Evolutionary conservation across 306 rosid species (phyloP), one percentile per base, ranked within the genome.

Genomic region (Cajanus cajan): DNA sequence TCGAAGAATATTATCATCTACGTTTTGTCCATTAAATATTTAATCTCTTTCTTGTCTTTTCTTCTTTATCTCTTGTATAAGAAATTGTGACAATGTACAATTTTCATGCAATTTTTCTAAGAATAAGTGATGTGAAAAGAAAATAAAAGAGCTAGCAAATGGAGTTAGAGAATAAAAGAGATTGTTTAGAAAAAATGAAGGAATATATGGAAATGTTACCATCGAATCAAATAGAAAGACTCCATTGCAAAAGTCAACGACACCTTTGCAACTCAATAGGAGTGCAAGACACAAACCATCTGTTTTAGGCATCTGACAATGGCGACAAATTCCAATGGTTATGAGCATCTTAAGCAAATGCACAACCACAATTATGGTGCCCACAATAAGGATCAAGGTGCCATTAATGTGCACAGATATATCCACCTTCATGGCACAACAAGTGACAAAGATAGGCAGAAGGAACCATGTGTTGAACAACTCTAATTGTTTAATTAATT

Each of bases 261-360:
- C 76, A 12, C 93, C 93, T 86, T 78, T 91, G 91, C 80, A 80
- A 62, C 88, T 68, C 78, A 91, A 61, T 76, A 87, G 52, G 75
- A 89, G 86, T 50, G 82, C 77, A 2, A 90, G 47, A 11, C 85
- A 59, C 2, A 89, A 39, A 4, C 82, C 80, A 5, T 90, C 93
- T 0, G 11, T 83, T 12, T 28, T 54, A 8, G 90, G 88, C 71
- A 89, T 78, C 6, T 33, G 14, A 52, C 85, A 84, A 52, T 37
- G 45, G 9, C 39, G 10, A 9, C 89, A 81, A 44, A 81, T 6
- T 9, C 40, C 47, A 16, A 83, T 11, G 8, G 82, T 40, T 0
- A 73, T 1, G 0, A 77, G 0, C 5, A 86, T 4, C 67, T 91
- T 83, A 22, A 55, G 0, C 22, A 22, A 61, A 50, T 77, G 48